phyloP scores from a whole-genome alignment of 225 moss, liverwort and hornwort species.

The Pseudisothecium myosuroides region DNA sequence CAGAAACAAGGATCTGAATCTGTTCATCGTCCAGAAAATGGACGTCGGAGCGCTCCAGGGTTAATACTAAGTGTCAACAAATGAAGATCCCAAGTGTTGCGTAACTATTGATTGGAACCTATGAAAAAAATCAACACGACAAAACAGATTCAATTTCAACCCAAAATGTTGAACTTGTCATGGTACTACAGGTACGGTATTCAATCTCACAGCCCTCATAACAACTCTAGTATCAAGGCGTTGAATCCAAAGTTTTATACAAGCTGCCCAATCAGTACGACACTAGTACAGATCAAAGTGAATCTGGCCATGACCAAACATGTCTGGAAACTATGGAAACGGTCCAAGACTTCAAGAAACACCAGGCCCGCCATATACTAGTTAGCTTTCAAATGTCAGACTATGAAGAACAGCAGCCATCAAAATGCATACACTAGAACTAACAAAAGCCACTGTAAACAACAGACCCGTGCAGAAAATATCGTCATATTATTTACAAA shows the following conservation, averaged over 20 bases:
- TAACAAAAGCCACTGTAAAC: background rate
- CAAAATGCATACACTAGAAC: background rate
- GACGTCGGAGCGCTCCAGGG: no score
- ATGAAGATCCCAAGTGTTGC: background rate
- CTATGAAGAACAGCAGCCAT: background rate
- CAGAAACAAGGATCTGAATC: no score
- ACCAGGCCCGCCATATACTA: background rate
- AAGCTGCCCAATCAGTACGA: background rate
- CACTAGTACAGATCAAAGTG: background rate
- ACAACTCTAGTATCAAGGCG: background rate
- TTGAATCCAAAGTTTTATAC: background rate
- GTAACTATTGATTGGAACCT: background rate
- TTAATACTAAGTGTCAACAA: no score
- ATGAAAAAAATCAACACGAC: no score
- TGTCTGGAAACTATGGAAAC: background rate
- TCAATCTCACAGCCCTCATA: background rate
- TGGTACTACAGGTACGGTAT: no score
- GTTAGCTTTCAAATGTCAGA: background rate
- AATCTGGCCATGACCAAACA: background rate
- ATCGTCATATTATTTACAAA: constrained; percentile 2
- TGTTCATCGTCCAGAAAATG: no score
- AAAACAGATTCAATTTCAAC: background rate
- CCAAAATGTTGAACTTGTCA: background rate
- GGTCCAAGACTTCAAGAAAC: background rate
- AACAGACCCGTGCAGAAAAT: background rate